A percentile compares a stretch with the other conserved stretches of the same genome.
These are phyloP conservation scores for Yarrowia keelungensis DNA, from an alignment of 805 yeast genomes.

Conservation along the genomic window DNA sequence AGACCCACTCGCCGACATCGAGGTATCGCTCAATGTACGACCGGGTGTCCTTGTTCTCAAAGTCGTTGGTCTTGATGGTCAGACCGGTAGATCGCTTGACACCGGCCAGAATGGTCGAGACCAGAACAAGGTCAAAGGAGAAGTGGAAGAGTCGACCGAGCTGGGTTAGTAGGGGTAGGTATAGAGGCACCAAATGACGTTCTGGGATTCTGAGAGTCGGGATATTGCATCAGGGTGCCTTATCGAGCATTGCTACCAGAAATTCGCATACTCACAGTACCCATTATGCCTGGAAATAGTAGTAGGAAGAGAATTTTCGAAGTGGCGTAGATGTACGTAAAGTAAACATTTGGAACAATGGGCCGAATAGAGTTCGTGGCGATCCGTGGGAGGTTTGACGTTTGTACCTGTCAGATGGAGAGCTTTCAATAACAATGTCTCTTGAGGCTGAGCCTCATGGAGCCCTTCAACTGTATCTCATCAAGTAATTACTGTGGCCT, in stretches of 20 bases:
- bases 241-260: neutral
- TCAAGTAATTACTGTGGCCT: too few relatives aligned
- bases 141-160: slow-evolving; percentile 72
- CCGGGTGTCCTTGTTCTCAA: slow-evolving; percentile 58
- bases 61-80: slow-evolving; percentile 58
- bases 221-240: neutral
- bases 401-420: neutral
- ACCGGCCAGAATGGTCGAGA: slow-evolving; percentile 86
- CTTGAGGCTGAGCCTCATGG: too few relatives aligned
- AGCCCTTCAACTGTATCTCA: too few relatives aligned
- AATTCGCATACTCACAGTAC: slow-evolving; percentile 24
- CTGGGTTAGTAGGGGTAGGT: slow-evolving; percentile 47
- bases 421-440: too few relatives aligned
- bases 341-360: slow-evolving; percentile 33
- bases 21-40: slow-evolving; percentile 65
- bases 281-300: slow-evolving; percentile 37
- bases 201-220: too few relatives aligned
- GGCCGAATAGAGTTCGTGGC: slow-evolving; percentile 11
- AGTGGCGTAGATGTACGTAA: slow-evolving; percentile 34
- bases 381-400: slow-evolving; percentile 1
- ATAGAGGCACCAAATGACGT: neutral
- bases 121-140: slow-evolving; percentile 75
- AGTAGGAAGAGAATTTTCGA: slow-evolving; percentile 32
- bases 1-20: slow-evolving; percentile 82
- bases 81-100: slow-evolving; percentile 83